Percentiles rank a stretch among this genome's conserved stretches.
Conservation (phyloP, 805 yeast species). For the Tetrapisispora fleetii region DNA sequence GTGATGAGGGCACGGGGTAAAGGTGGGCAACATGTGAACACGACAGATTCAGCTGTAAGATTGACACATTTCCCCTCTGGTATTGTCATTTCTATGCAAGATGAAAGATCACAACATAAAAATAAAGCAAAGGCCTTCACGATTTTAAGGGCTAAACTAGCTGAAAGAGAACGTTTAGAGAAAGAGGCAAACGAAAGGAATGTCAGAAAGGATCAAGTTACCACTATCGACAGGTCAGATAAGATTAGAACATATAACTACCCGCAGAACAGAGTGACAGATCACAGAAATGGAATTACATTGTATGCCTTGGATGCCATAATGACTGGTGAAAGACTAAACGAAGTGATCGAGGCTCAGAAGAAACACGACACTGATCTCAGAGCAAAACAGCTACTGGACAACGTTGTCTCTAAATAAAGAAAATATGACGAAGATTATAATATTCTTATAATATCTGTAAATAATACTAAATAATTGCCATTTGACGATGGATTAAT, state of each 20-base stretch:
- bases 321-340: constrained; percentile 49
- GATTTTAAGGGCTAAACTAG: constrained; percentile 71
- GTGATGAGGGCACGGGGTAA: constrained; percentile 97
- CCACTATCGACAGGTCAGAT: constrained; percentile 83
- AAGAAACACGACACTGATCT: constrained; percentile 38
- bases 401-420: not conserved
- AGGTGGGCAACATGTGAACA: constrained; percentile 97
- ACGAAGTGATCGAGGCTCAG: constrained; percentile 45
- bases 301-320: constrained; percentile 66
- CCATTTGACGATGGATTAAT: too few species aligned
- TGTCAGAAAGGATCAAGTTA: constrained; percentile 72
- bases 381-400: constrained; percentile 33
- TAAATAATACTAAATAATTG: not conserved
- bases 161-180: constrained; percentile 63
- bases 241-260: constrained; percentile 89
- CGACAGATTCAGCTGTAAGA: constrained; percentile 94
- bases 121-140: constrained; percentile 89
- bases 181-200: constrained; percentile 55
- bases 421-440: too few species aligned
- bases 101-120: constrained; percentile 88
- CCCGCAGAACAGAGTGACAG: constrained; percentile 88
- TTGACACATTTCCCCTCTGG: constrained; percentile 89
- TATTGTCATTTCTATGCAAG: constrained; percentile 80
- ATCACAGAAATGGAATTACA: constrained; percentile 79
- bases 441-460: not conserved